Conservation (phyloP, 805 yeast species). For the Spencermartinsiella europaea region DNA sequence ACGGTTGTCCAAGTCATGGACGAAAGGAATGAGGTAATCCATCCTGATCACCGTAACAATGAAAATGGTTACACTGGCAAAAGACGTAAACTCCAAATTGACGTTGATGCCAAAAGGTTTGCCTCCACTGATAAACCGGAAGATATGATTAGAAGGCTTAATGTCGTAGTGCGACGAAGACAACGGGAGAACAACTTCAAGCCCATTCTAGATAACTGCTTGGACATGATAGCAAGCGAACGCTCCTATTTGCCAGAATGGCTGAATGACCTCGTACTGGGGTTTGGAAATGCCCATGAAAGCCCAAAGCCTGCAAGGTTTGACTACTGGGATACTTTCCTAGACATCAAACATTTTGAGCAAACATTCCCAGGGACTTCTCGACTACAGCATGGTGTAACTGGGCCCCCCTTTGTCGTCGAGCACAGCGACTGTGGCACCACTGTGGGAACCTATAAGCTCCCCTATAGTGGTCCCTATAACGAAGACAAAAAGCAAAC, state of each 20-base stretch:
- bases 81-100: constrained; percentile 20
- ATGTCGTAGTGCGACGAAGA: constrained; percentile 27
- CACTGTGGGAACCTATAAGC: background rate
- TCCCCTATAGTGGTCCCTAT: background rate
- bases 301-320: constrained; percentile 13
- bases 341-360: constrained; percentile 21
- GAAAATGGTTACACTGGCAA: constrained; percentile 3
- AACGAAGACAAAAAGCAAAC: background rate
- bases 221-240: constrained; percentile 7
- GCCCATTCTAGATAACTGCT: constrained; percentile 19
- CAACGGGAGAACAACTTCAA: constrained; percentile 18
- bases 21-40: constrained; percentile 15
- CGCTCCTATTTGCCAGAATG: constrained; percentile 31
- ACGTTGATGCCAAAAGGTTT: constrained; percentile 22
- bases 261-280: constrained; percentile 33
- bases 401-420: background rate
- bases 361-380: constrained; percentile 8
- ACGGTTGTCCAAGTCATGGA: constrained; percentile 26
- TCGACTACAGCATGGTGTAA: background rate
- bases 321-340: constrained; percentile 25
- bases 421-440: background rate
- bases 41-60: constrained; percentile 1
- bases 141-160: constrained; percentile 16
- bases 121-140: background rate
- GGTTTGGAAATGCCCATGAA: constrained; percentile 29